Conservation (phyloP, 495 filamentous ascomycete genomes). For the Penicillium flavigenum region DNA sequence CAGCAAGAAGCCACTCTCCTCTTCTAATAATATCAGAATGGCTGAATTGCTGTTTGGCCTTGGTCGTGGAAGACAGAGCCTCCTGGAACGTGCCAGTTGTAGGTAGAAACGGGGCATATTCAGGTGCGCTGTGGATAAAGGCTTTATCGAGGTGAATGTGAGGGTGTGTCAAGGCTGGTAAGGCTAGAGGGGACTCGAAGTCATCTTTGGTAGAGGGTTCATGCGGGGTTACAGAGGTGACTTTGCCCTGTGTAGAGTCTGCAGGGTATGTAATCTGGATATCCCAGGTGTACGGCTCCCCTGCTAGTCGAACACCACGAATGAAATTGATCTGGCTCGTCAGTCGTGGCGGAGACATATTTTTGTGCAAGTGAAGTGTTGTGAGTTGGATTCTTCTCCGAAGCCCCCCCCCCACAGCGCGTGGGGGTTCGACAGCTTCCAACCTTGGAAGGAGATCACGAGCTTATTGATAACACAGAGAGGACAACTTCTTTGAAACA, state of each 20-base stretch:
- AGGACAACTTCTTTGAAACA: background rate
- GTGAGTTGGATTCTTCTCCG: background rate
- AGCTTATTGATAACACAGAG: background rate
- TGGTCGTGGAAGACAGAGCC: constrained; percentile 59
- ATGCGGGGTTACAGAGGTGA: constrained; percentile 41
- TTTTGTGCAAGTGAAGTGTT: background rate
- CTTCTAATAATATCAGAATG: constrained; percentile 58
- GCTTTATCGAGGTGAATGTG: constrained; percentile 78
- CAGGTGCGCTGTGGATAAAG: constrained; percentile 59
- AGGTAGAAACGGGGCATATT: constrained; percentile 60
- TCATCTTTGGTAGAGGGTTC: constrained; percentile 9
- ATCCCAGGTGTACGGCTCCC: constrained; percentile 40
- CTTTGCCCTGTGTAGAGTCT: constrained; percentile 28
- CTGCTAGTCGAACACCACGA: constrained; percentile 40
- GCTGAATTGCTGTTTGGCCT: constrained; percentile 63
- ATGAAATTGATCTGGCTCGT: constrained; percentile 29
- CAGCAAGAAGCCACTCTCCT: constrained; percentile 64
- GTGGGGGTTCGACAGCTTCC: background rate
- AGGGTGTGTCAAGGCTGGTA: constrained; percentile 67
- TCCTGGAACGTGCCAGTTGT: constrained; percentile 61
- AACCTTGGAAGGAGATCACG: background rate
- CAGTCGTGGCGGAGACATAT: constrained; percentile 31
- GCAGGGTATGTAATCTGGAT: constrained; percentile 34
- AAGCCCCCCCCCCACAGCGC: background rate
- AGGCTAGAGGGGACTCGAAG: constrained; percentile 24